Evolutionary conservation across 371 early-diverging fungal species (phyloP).

Genomic region (Thermomucor indicae-seudaticae): DNA sequence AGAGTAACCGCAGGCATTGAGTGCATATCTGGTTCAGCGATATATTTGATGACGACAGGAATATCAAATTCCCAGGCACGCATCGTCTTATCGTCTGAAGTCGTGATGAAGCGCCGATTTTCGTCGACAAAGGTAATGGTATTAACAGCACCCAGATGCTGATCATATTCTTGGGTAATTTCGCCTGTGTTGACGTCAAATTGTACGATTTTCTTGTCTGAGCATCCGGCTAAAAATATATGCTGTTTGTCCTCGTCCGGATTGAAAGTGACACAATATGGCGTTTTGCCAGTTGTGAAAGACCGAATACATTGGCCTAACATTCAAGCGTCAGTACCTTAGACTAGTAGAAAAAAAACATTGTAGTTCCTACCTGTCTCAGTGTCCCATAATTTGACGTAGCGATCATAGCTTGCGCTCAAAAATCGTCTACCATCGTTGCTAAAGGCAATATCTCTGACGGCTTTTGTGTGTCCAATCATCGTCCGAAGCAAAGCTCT

Average conservation of each 20-base stretch:
- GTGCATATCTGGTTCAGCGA: conserved; percentile 96
- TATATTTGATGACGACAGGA: conserved; percentile 95
- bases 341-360: too few relatives aligned
- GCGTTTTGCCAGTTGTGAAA: conserved; percentile 77
- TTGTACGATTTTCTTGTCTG: conserved; percentile 89
- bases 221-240: conserved; percentile 86
- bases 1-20: conserved; percentile 90
- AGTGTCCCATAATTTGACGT: conserved; percentile 95
- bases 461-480: conserved; percentile 89
- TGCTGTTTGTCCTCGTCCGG: conserved; percentile 83
- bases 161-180: conserved; percentile 92
- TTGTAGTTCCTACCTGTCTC: conserved; percentile 76
- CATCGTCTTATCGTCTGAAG: conserved; percentile 95
- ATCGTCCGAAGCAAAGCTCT: conserved; percentile 80
- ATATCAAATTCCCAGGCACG: conserved; percentile 97
- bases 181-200: conserved; percentile 82
- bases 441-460: conserved; percentile 89
- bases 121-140: conserved; percentile 96
- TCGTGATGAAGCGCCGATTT: conserved; percentile 90
- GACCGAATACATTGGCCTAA: conserved; percentile 77
- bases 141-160: conserved; percentile 95
- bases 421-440: conserved; percentile 84
- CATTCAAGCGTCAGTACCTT: too few relatives aligned
- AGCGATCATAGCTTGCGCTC: conserved; percentile 88
- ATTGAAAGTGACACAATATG: conserved; percentile 88